Conservation (phyloP, 495 filamentous ascomycete species). For the Baudoinia panamericana region DNA sequence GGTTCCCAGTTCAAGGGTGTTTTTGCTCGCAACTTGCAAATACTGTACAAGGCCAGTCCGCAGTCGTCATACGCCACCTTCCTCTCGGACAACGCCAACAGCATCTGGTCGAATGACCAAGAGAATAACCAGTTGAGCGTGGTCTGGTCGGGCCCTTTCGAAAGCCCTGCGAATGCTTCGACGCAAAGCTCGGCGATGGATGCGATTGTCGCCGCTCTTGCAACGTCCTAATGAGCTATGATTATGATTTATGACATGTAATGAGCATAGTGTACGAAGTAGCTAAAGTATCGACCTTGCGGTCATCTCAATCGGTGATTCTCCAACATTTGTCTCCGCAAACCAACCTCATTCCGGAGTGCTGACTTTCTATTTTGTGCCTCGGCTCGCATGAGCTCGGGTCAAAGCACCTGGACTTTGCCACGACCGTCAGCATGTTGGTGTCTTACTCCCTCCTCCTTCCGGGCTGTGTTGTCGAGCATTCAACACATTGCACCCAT, state of each 20-base stretch:
- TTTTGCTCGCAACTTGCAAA: slow-evolving; percentile 56
- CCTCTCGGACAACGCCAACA: slow-evolving; percentile 50
- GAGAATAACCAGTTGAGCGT: slow-evolving; percentile 35
- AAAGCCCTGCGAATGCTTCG: slow-evolving; percentile 36
- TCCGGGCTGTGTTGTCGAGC: too few relatives aligned
- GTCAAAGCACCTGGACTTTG: too few relatives aligned
- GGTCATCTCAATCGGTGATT: too few relatives aligned
- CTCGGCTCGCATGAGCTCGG: too few relatives aligned
- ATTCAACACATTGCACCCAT: too few relatives aligned
- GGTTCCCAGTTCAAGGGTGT: slow-evolving; percentile 62
- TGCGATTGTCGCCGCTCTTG: slow-evolving; percentile 52
- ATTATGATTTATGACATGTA: too few relatives aligned
- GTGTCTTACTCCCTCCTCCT: background rate
- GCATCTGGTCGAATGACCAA: slow-evolving; percentile 51
- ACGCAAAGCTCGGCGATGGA: slow-evolving; percentile 60
- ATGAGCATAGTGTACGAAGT: background rate
- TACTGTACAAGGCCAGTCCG: slow-evolving; percentile 43
- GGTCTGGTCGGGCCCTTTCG: slow-evolving; percentile 48
- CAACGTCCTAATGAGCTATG: slow-evolving; percentile 18
- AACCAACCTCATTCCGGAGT: too few relatives aligned
- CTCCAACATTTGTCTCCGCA: too few relatives aligned
- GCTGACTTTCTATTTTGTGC: too few relatives aligned
- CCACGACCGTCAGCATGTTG: too few relatives aligned
- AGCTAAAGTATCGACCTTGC: too few relatives aligned
- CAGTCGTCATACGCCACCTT: slow-evolving; percentile 40